Evolutionary conservation across 164 flowering plant species (phyloP).

Genomic region (Annona squamosa): DNA sequence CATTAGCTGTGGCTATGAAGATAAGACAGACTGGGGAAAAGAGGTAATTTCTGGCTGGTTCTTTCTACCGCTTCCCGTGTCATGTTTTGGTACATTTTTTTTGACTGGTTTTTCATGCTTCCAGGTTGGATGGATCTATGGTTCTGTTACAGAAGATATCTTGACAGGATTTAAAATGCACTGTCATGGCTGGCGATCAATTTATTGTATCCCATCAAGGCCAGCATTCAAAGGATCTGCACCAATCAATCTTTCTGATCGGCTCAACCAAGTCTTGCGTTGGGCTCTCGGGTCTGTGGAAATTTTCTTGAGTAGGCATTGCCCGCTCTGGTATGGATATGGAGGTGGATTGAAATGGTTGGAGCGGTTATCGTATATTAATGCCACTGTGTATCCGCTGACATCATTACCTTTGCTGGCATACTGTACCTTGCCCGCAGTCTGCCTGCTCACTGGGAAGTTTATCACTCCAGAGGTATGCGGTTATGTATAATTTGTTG

Average conservation of each 20-base stretch:
- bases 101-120: background rate
- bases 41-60: conserved; percentile 32
- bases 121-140: conserved; percentile 71
- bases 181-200: conserved; percentile 66
- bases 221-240: conserved; percentile 69
- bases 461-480: conserved; percentile 63
- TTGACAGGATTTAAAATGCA: conserved; percentile 75
- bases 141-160: conserved; percentile 64
- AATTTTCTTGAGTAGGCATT: conserved; percentile 62
- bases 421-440: conserved; percentile 63
- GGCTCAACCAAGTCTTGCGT: conserved; percentile 58
- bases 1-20: conserved; percentile 74
- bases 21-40: conserved; percentile 78
- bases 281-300: conserved; percentile 81
- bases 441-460: conserved; percentile 60
- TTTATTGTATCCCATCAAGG: conserved; percentile 50
- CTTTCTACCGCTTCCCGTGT: background rate
- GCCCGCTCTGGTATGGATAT: conserved; percentile 67
- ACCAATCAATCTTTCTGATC: conserved; percentile 69
- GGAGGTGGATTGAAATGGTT: conserved; percentile 52
- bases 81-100: background rate
- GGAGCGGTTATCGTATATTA: conserved; percentile 58
- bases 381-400: conserved; percentile 50
- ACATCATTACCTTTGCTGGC: conserved; percentile 61
- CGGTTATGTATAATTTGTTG: background rate